A percentile compares a stretch with the other conserved stretches of the same genome.
Conservation (phyloP, 139 green algal genomes). For the Picochlorum sp. region DNA sequence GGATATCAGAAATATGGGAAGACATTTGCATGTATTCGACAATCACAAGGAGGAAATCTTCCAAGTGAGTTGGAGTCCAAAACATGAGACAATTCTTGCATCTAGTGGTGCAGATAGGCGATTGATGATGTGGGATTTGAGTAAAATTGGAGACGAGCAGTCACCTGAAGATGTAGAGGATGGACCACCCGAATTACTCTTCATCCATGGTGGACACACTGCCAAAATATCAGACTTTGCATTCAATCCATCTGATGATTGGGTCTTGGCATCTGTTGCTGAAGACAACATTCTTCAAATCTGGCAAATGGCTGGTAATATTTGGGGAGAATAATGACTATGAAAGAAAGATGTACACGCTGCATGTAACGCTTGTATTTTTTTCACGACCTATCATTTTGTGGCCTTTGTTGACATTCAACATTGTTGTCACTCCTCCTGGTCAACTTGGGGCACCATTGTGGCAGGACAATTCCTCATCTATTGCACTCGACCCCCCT, state of each 20-base stretch:
- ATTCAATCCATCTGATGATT: slow-evolving; percentile 89
- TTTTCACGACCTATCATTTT: too few relatives aligned
- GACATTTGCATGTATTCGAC: slow-evolving; percentile 86
- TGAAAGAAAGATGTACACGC: too few relatives aligned
- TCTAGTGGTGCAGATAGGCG: slow-evolving; percentile 90
- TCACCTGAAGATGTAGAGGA: slow-evolving; percentile 91
- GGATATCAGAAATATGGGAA: slow-evolving; percentile 85
- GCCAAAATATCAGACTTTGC: slow-evolving; percentile 90
- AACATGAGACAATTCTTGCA: slow-evolving; percentile 90
- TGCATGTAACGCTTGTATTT: too few relatives aligned
- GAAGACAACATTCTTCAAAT: slow-evolving; percentile 99
- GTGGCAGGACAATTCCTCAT: too few relatives aligned
- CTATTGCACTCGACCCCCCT: too few relatives aligned
- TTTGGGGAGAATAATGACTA: slow-evolving; percentile 63
- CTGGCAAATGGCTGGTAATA: slow-evolving; percentile 91
- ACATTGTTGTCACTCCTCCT: too few relatives aligned
- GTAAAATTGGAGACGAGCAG: slow-evolving; percentile 90
- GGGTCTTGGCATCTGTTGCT: slow-evolving; percentile 89
- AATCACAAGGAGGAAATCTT: slow-evolving; percentile 96
- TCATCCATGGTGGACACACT: slow-evolving; percentile 92
- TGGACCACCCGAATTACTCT: slow-evolving; percentile 90
- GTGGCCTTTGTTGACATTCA: too few relatives aligned
- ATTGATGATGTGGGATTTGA: slow-evolving; percentile 97
- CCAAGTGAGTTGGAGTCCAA: slow-evolving; percentile 87
- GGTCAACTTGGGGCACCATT: too few relatives aligned